phyloP scores from a whole-genome alignment of 306 rosid species.

The Cajanus cajan region DNA sequence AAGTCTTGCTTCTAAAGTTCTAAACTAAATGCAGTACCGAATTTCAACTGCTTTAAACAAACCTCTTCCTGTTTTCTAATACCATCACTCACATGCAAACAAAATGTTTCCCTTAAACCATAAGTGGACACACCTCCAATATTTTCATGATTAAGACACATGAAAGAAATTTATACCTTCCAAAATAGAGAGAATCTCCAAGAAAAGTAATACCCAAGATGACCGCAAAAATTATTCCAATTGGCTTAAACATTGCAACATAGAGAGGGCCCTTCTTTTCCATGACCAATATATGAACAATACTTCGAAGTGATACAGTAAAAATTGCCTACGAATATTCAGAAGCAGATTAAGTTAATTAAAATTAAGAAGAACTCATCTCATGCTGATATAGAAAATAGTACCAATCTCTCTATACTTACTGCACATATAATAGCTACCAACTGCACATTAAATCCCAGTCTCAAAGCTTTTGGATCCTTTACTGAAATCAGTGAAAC shows the following conservation, averaged over 20 bases:
- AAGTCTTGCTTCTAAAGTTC: too few species aligned
- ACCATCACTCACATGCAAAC: neutral
- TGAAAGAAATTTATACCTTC: slow-evolving; percentile 23
- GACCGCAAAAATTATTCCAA: slow-evolving; percentile 25
- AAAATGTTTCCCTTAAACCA: neutral
- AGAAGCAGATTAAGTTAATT: neutral
- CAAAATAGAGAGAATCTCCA: slow-evolving; percentile 32
- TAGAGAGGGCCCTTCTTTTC: slow-evolving; percentile 26
- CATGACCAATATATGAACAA: slow-evolving; percentile 16
- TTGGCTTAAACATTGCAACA: slow-evolving; percentile 41
- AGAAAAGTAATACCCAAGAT: slow-evolving; percentile 29
- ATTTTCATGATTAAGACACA: neutral
- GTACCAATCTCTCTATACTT: neutral
- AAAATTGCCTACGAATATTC: slow-evolving; percentile 26
- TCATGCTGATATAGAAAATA: neutral
- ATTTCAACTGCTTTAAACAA: too few species aligned
- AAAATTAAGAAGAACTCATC: neutral
- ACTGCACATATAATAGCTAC: slow-evolving; percentile 26
- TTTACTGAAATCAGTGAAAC: neutral
- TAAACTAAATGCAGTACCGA: too few species aligned
- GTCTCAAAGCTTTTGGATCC: slow-evolving; percentile 20
- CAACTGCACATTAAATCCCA: slow-evolving; percentile 10
- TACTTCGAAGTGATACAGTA: neutral
- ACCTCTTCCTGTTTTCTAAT: too few species aligned
- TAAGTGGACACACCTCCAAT: neutral